Evolutionary conservation across 257 asterid genomes (phyloP).

Genomic region (Lithospermum erythrorhizon): DNA sequence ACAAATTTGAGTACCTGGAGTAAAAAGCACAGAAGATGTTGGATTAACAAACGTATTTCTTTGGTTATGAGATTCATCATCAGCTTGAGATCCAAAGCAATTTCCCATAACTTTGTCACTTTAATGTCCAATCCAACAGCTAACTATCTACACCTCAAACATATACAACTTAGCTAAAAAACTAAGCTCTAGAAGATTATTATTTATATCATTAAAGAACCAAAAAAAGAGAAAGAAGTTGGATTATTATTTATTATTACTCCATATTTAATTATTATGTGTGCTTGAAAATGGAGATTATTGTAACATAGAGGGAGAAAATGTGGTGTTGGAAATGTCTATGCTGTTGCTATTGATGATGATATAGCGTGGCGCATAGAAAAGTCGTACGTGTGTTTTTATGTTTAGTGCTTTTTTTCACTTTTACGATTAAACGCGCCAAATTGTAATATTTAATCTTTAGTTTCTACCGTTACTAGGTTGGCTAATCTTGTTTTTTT

Average conservation of each 20-base stretch:
- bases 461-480: too few species aligned
- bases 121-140: background rate
- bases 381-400: background rate
- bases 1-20: constrained; percentile 34
- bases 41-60: constrained; percentile 30
- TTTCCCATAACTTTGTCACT: constrained; percentile 54
- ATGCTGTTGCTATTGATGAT: constrained; percentile 2
- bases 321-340: constrained; percentile 6
- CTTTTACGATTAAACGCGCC: too few species aligned
- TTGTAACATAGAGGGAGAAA: too few species aligned
- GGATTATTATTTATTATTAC: too few species aligned
- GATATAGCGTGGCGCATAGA: background rate
- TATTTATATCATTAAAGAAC: too few species aligned
- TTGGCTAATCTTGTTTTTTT: too few species aligned
- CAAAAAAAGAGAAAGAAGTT: too few species aligned
- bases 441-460: too few species aligned
- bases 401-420: background rate
- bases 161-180: background rate
- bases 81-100: constrained; percentile 56
- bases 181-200: too few species aligned
- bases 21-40: constrained; percentile 28
- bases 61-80: constrained; percentile 14
- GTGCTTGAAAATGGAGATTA: background rate
- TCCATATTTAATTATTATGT: too few species aligned
- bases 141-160: background rate